phyloP scores from a whole-genome alignment of 139 green algal genomes.

The Micromonas commoda region DNA sequence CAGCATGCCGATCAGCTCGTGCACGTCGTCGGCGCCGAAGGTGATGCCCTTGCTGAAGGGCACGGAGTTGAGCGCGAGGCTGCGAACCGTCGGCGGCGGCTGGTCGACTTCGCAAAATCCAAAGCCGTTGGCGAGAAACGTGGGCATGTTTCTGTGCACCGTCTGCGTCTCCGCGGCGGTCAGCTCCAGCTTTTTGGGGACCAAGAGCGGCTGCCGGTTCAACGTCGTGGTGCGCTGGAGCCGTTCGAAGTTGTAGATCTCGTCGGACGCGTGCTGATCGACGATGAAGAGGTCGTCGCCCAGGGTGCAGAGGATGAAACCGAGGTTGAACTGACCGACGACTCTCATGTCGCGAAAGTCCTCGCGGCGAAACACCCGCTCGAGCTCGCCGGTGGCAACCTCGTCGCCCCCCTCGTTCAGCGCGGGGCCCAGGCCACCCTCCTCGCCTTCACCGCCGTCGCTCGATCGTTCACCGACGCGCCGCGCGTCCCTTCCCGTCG shows the following conservation, averaged over 20 bases:
- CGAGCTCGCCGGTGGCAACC: slow-evolving; percentile 70
- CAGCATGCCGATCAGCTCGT: slow-evolving; percentile 44
- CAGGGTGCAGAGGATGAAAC: slow-evolving; percentile 85
- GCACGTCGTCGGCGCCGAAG: slow-evolving; percentile 58
- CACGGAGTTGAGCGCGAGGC: slow-evolving; percentile 40
- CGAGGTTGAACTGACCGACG: slow-evolving; percentile 94
- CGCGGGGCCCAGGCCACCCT: slow-evolving; percentile 1
- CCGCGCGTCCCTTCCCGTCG: no score
- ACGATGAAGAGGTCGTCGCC: slow-evolving; percentile 90
- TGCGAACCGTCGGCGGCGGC: neutral
- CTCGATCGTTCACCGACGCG: no score
- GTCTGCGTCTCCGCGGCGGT: slow-evolving; percentile 49
- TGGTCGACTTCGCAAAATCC: slow-evolving; percentile 65
- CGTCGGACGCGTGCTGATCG: slow-evolving; percentile 84
- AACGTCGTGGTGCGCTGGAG: slow-evolving; percentile 50
- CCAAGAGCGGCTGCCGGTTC: slow-evolving; percentile 76
- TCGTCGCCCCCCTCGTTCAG: slow-evolving; percentile 16
- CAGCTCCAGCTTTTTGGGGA: slow-evolving; percentile 45
- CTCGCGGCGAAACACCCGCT: slow-evolving; percentile 76
- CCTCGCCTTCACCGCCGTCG: slow-evolving; percentile 22
- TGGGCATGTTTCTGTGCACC: slow-evolving; percentile 54
- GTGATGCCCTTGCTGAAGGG: slow-evolving; percentile 55
- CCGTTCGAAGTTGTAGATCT: slow-evolving; percentile 94
- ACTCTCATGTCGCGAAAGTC: slow-evolving; percentile 67
- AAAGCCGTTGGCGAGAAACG: slow-evolving; percentile 83